A percentile compares a stretch with the other conserved stretches of the same genome.
Evolutionary conservation across 257 asterid species (phyloP).

Genomic region (Handroanthus guayacan): DNA sequence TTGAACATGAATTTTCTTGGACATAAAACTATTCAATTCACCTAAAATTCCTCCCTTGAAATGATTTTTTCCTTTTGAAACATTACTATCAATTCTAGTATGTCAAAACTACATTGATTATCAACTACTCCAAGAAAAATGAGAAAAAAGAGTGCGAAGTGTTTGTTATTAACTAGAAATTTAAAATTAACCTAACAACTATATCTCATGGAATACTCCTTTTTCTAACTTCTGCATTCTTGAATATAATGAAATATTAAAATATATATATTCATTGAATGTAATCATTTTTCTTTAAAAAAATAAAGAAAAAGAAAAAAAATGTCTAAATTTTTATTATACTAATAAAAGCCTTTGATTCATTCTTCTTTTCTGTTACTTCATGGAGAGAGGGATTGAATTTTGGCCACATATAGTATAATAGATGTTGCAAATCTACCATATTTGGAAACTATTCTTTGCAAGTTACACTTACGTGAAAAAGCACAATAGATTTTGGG

Average conservation of each 20-base stretch:
- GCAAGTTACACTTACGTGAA: too few species aligned
- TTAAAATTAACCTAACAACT: constrained; percentile 4
- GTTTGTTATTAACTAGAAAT: neutral
- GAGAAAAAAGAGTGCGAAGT: neutral
- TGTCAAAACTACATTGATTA: constrained; percentile 27
- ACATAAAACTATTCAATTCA: neutral
- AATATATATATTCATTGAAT: too few species aligned
- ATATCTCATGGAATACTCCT: neutral
- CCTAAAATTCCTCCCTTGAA: neutral
- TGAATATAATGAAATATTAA: neutral
- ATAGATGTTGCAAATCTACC: too few species aligned
- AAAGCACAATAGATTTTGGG: too few species aligned
- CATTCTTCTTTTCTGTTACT: neutral
- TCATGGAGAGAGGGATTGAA: neutral
- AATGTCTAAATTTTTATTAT: neutral
- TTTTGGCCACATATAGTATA: neutral
- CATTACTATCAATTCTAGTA: constrained; percentile 3
- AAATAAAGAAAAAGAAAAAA: too few species aligned
- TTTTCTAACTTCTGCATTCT: neutral
- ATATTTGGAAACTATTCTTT: neutral
- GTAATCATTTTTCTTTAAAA: neutral
- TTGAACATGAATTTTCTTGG: too few species aligned
- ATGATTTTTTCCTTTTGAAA: constrained; percentile 9
- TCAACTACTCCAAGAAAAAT: constrained; percentile 37
- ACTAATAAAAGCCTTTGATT: neutral